Conservation (phyloP, 768 basidiomycete genomes). For the Baorangia bicolor region DNA sequence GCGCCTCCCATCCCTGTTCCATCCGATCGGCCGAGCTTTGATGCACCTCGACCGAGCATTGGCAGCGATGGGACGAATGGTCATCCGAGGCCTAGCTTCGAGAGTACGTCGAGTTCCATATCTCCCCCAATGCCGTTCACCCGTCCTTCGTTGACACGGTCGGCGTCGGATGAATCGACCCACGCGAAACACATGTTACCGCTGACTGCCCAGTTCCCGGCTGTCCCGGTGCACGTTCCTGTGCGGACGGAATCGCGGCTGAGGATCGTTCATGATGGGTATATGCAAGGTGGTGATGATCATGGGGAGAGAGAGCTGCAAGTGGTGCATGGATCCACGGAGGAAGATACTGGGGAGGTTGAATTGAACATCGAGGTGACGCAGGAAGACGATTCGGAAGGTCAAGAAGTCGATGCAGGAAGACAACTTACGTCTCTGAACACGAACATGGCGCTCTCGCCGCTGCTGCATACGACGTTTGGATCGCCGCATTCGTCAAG, state of each 20-base stretch:
- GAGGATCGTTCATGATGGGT: constrained; percentile 29
- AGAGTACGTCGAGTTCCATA: constrained; percentile 22
- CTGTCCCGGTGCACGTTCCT: constrained; percentile 31
- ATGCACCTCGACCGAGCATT: constrained; percentile 18
- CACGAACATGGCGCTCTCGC: constrained; percentile 26
- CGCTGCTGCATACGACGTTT: constrained; percentile 43
- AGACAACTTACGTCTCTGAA: constrained; percentile 2
- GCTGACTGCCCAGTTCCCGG: constrained; percentile 31
- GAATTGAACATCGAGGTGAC: constrained; percentile 13
- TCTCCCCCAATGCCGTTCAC: constrained; percentile 16
- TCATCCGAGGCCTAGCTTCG: constrained; percentile 23
- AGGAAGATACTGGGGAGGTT: neutral
- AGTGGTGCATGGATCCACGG: constrained; percentile 23
- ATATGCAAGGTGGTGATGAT: constrained; percentile 17
- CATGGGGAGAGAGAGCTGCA: constrained; percentile 19
- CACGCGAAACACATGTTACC: constrained; percentile 20
- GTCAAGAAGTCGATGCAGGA: constrained; percentile 7
- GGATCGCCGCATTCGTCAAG: constrained; percentile 38
- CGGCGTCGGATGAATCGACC: constrained; percentile 25
- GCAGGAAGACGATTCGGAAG: constrained; percentile 9
- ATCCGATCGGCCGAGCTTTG: constrained; percentile 19
- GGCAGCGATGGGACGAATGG: constrained; percentile 22
- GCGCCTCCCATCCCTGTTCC: constrained; percentile 30
- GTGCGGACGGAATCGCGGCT: constrained; percentile 33
- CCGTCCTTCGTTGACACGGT: constrained; percentile 21